A percentile compares a stretch with the other conserved stretches of the same genome.
These are phyloP conservation scores for Gyromitra esculenta DNA, from an alignment of 2,329 filamentous ascomycete species.

Conservation along the genomic window DNA sequence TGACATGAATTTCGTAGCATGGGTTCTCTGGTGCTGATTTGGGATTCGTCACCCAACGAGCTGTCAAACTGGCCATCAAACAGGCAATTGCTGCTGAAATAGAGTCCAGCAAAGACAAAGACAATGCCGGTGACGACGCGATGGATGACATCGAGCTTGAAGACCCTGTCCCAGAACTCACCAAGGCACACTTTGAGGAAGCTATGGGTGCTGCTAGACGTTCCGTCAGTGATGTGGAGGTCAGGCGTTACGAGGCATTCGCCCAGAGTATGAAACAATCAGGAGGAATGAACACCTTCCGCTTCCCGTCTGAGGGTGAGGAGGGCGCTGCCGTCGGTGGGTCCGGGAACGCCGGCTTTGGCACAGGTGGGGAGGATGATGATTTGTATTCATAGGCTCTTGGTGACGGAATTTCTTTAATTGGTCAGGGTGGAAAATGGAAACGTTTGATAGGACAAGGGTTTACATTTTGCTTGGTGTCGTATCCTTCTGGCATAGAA, in stretches of 20 bases:
- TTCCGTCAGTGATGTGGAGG: constrained; percentile 96
- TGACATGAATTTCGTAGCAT: constrained; percentile 64
- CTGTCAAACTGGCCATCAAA: constrained; percentile 99
- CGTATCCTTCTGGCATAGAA: constrained; percentile 40
- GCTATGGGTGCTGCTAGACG: constrained; percentile 94
- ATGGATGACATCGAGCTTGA: constrained; percentile 85
- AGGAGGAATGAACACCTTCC: constrained; percentile 95
- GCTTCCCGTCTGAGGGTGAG: constrained; percentile 69
- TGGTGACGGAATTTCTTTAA: constrained; percentile 33
- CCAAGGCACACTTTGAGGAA: constrained; percentile 97
- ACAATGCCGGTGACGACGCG: constrained; percentile 75
- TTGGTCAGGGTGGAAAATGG: constrained; percentile 33
- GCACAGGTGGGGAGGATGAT: constrained; percentile 54
- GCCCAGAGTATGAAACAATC: constrained; percentile 99
- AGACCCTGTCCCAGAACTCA: constrained; percentile 94
- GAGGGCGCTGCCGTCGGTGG: constrained; percentile 42
- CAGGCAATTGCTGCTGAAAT: constrained; percentile 90
- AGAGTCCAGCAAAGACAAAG: constrained; percentile 86
- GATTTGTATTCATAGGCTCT: constrained; percentile 56
- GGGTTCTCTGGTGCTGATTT: constrained; percentile 99
- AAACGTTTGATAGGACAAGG: constrained; percentile 30
- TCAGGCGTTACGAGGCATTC: constrained; percentile 97
- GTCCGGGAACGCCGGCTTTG: constrained; percentile 52
- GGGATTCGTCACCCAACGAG: constrained; percentile 97
- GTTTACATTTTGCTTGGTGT: constrained; percentile 38